A percentile compares a stretch with the other conserved stretches of the same genome.
Evolutionary conservation across 2,329 filamentous ascomycete genomes (phyloP).

Genomic region (Phialemonium atrogriseum): DNA sequence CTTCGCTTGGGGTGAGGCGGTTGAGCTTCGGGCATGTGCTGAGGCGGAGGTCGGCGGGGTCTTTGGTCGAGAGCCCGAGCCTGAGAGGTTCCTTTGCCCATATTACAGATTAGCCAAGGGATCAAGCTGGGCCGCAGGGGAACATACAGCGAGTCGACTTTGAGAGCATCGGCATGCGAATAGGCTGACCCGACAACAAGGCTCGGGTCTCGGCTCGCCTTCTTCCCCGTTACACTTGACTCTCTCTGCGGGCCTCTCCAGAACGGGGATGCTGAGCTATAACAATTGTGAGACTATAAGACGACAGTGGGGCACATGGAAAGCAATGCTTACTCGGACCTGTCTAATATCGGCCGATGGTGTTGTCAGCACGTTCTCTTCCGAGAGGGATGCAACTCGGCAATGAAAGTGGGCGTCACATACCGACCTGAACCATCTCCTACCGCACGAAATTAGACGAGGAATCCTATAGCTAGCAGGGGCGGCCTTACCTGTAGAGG

Average conservation of each 20-base stretch:
- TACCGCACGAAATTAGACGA: slow-evolving; percentile 27
- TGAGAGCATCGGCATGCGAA: slow-evolving; percentile 91
- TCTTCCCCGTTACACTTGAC: slow-evolving; percentile 37
- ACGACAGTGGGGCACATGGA: slow-evolving; percentile 13
- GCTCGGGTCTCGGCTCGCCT: slow-evolving; percentile 50
- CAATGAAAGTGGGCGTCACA: slow-evolving; percentile 20
- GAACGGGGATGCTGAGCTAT: slow-evolving; percentile 79
- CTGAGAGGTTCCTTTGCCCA: slow-evolving; percentile 46
- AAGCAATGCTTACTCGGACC: slow-evolving; percentile 49
- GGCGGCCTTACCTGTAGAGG: slow-evolving; percentile 53
- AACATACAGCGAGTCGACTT: slow-evolving; percentile 70
- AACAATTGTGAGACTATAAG: slow-evolving; percentile 10
- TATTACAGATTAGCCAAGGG: too few species aligned
- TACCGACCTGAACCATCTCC: slow-evolving; percentile 99
- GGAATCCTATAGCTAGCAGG: slow-evolving; percentile 4
- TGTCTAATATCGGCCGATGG: slow-evolving; percentile 32
- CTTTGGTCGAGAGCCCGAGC: slow-evolving; percentile 56
- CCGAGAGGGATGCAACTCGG: slow-evolving; percentile 15
- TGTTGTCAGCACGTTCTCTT: slow-evolving; percentile 11
- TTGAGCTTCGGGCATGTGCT: slow-evolving; percentile 42
- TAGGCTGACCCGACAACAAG: slow-evolving; percentile 91
- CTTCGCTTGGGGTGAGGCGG: slow-evolving; percentile 47
- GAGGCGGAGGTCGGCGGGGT: slow-evolving; percentile 63
- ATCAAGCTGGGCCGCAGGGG: slow-evolving; percentile 4
- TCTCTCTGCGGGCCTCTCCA: slow-evolving; percentile 60